Base-by-base conservation (phyloP, 2,329 filamentous ascomycete species). In the Esteya vermicola region DNA sequence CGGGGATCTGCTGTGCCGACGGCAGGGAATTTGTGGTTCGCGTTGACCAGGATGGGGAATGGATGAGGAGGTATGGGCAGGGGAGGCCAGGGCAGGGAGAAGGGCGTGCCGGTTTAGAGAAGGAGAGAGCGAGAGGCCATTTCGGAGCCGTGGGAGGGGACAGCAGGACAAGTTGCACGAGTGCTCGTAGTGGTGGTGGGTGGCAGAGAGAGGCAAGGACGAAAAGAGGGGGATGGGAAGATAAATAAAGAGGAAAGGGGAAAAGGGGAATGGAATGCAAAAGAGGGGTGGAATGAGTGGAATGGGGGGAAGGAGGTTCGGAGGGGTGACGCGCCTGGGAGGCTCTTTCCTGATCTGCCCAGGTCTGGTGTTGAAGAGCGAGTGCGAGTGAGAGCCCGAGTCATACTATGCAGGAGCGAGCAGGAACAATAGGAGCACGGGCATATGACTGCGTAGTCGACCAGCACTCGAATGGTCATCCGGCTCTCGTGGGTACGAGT, bases 301-400 rank as follows among this genome's bases (percentile, higher is more conserved):
- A n/a, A n/a, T n/a, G 28, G 28, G 14, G 18, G 28, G 28, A 31
- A 16, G 28, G 28, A 31, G 28, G 28, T 14, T 9, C 14, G 26
- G 26, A 14, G 26, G 10, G 10, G 10, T 13, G n/a, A 13, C 30
- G 27, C 6, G 36, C 20, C 27, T 31, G 27, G n/a, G 14, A 22
- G 36, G 13, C 21, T 39, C 38, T 39, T 33, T 39, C 30, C 30
- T 26, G n/a, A 20, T 32, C 37, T 39, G 37, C 30, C 28, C 21
- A 18, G n/a, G n/a, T n/a, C n/a, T n/a, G n/a, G 5, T 39, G 23
- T 33, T 39, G 30, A 32, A 25, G 28, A 33, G 23, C n/a, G n/a
- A n/a, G n/a, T n/a, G n/a, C n/a, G n/a, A n/a, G n/a, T n/a, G n/a
- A n/a, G n/a, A n/a, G n/a, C n/a, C n/a, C n/a, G n/a, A n/a, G n/a